These are phyloP conservation scores for Hypoxylon sp. DNA, from an alignment of 2,329 filamentous ascomycete genomes.

Conservation along the genomic window DNA sequence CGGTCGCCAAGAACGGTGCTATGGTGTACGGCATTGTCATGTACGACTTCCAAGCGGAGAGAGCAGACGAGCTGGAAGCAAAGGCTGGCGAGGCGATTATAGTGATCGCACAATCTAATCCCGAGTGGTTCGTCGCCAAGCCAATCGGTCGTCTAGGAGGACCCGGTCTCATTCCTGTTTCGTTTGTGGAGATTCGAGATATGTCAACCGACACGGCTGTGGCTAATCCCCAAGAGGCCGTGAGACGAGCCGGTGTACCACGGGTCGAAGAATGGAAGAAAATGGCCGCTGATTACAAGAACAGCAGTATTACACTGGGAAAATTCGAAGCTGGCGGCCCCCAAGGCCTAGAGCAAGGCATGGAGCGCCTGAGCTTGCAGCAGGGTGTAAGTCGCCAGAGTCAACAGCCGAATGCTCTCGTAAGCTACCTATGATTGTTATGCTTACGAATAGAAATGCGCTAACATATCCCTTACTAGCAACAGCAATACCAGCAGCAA, in stretches of 20 bases:
- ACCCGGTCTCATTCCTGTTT: conserved; percentile 94
- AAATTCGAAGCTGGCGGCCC: conserved; percentile 79
- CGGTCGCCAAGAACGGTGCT: conserved; percentile 73
- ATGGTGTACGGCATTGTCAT: conserved; percentile 98
- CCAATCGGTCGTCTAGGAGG: conserved; percentile 98
- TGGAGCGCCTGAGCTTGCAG: conserved; percentile 85
- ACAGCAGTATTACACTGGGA: conserved; percentile 96
- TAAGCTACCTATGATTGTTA: conserved; percentile 40
- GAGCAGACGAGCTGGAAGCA: conserved; percentile 95
- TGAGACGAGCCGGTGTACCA: conserved; percentile 89
- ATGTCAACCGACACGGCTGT: conserved; percentile 90
- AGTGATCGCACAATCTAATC: conserved; percentile 97
- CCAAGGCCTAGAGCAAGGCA: conserved; percentile 74
- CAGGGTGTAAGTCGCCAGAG: conserved; percentile 64
- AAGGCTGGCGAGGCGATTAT: conserved; percentile 97
- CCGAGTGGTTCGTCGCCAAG: conserved; percentile 99
- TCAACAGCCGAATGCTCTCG: conserved; percentile 58
- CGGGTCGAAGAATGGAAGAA: conserved; percentile 99
- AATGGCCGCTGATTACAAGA: conserved; percentile 99
- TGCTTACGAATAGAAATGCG: conserved; percentile 4
- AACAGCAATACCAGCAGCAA: conserved; percentile 52
- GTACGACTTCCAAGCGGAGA: conserved; percentile 95
- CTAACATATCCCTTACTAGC: conserved; percentile 53
- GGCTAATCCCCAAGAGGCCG: conserved; percentile 84
- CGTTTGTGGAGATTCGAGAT: conserved; percentile 95